Percentiles rank a stretch among this genome's conserved stretches.
Evolutionary conservation across 345 rosid genomes (phyloP).

Genomic region (Clarkia xantiana): DNA sequence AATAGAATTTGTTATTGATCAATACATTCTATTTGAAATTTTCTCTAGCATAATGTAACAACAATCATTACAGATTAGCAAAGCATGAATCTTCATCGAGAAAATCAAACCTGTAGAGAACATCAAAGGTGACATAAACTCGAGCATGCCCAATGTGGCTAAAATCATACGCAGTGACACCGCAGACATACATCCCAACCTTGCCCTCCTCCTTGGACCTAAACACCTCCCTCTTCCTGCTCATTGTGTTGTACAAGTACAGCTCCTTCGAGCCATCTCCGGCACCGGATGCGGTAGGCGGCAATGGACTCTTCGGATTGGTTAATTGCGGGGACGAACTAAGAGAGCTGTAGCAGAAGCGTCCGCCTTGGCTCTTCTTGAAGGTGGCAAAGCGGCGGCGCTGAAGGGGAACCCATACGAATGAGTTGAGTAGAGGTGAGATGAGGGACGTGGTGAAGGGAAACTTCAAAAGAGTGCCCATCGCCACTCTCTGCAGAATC

Average conservation of each 20-base stretch:
- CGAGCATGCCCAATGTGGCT: constrained; percentile 96
- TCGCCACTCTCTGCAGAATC: constrained; percentile 5
- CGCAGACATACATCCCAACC: constrained; percentile 94
- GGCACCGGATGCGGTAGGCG: background rate
- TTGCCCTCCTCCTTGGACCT: constrained; percentile 65
- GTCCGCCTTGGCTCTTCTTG: constrained; percentile 11
- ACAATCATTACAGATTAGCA: no score
- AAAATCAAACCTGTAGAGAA: constrained; percentile 51
- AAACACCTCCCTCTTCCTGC: constrained; percentile 51
- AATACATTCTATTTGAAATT: no score
- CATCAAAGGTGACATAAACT: constrained; percentile 84
- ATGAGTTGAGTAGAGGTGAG: constrained; percentile 16
- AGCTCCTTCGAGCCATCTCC: constrained; percentile 29
- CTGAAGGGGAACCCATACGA: constrained; percentile 11
- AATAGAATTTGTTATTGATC: no score
- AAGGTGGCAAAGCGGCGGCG: constrained; percentile 4
- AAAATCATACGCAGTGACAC: constrained; percentile 90
- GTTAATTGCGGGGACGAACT: constrained; percentile 19
- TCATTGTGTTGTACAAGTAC: constrained; percentile 83
- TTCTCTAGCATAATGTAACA: background rate
- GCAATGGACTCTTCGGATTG: no score
- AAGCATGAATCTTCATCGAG: background rate
- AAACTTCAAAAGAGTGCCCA: constrained; percentile 48
- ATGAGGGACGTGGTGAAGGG: constrained; percentile 29
- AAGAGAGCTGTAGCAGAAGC: constrained; percentile 23